phyloP scores from a whole-genome alignment of 176 grass and related monocot genomes.

The Carex myosuroides region DNA sequence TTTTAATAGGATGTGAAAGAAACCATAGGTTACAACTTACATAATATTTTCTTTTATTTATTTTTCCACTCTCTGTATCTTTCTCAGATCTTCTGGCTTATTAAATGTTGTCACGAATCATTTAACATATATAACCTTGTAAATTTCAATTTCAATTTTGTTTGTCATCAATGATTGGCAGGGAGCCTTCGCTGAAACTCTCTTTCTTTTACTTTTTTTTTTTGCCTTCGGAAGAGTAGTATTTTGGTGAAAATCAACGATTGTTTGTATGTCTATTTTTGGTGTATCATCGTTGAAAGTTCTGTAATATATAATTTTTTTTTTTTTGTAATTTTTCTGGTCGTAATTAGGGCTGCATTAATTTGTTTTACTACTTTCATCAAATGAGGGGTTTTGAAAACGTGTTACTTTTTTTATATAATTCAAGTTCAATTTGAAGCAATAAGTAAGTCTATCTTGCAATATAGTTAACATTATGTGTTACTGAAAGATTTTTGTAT shows the following conservation, averaged over 20 bases:
- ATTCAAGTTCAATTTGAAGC: neutral
- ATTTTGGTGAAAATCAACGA: neutral
- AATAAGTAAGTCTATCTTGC: neutral
- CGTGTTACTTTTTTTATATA: neutral
- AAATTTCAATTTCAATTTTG: neutral
- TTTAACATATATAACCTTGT: neutral
- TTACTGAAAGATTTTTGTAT: no score
- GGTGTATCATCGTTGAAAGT: neutral
- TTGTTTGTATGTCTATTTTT: neutral
- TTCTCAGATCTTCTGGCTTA: slow-evolving; percentile 10
- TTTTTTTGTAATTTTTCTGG: neutral
- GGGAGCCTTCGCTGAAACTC: neutral
- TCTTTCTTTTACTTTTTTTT: no score
- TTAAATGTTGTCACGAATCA: neutral
- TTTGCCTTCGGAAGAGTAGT: neutral
- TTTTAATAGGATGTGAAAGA: slow-evolving; percentile 23
- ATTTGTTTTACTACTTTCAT: neutral
- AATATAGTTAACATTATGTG: no score
- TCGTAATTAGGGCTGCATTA: neutral
- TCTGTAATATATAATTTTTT: neutral
- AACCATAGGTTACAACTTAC: neutral
- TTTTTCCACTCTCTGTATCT: neutral
- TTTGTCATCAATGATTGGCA: neutral
- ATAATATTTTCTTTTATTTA: neutral
- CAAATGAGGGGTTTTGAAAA: neutral